Percentiles rank a stretch among this genome's conserved stretches.
Conservation (phyloP, 805 yeast genomes). For the Saccharomycopsis sp. region DNA sequence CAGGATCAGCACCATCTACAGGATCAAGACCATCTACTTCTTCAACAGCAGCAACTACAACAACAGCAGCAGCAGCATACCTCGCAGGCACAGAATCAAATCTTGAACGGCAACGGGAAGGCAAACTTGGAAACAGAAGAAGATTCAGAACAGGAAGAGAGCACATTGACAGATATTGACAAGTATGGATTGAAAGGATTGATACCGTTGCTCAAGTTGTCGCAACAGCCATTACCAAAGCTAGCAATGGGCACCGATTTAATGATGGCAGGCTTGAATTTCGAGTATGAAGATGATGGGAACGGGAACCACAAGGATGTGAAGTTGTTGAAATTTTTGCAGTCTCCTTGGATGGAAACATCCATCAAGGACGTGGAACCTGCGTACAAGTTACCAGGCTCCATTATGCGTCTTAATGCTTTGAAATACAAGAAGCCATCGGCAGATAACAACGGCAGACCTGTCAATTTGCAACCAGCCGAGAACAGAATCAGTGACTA, state of each 20-base stretch:
- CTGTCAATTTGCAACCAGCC: conserved; percentile 33
- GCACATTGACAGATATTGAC: conserved; percentile 37
- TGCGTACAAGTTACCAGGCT: conserved; percentile 54
- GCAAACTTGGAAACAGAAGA: too few relatives aligned
- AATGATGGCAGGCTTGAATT: conserved; percentile 54
- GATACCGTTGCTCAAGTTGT: conserved; percentile 50
- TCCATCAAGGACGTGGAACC: conserved; percentile 89
- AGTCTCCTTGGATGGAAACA: conserved; percentile 95
- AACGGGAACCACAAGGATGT: too few relatives aligned
- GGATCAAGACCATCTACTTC: too few relatives aligned
- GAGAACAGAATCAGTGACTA: conserved; percentile 40
- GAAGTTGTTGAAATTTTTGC: conserved; percentile 43
- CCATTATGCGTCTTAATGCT: conserved; percentile 29
- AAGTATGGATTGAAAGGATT: conserved; percentile 64
- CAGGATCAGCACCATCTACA: too few relatives aligned
- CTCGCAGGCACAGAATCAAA: conserved; percentile 7
- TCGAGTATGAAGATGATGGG: conserved; percentile 33
- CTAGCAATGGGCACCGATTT: conserved; percentile 73
- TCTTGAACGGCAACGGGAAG: too few relatives aligned
- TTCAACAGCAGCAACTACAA: too few relatives aligned
- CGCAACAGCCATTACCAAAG: conserved; percentile 50
- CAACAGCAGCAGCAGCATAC: conserved; percentile 7
- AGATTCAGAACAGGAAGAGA: conserved; percentile 20
- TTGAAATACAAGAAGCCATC: conserved; percentile 17
- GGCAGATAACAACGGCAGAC: too few relatives aligned